A percentile compares a stretch with the other conserved stretches of the same genome.
Conservation (phyloP, 768 basidiomycete genomes). For the Cytidiella melzeri region DNA sequence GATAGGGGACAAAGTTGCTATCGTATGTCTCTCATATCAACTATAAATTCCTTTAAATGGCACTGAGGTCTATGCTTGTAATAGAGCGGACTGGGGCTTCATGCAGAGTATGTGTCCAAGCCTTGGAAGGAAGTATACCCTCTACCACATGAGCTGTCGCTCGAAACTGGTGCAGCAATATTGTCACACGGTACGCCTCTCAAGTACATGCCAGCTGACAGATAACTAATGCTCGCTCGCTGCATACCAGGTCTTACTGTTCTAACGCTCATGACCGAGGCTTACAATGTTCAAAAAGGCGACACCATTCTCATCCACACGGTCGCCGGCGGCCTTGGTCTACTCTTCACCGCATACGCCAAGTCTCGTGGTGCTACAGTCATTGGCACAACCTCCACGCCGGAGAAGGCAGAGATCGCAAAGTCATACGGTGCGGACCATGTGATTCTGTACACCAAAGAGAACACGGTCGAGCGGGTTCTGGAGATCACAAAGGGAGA, state of each 20-base stretch:
- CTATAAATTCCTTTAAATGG: no score
- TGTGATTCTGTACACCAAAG: constrained; percentile 72
- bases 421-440: constrained; percentile 75
- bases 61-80: no score
- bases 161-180: constrained; percentile 54
- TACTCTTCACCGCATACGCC: constrained; percentile 59
- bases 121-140: constrained; percentile 55
- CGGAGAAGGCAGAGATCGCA: constrained; percentile 75
- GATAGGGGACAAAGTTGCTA: constrained; percentile 65
- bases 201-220: no score
- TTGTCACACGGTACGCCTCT: constrained; percentile 41
- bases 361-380: constrained; percentile 74
- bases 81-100: constrained; percentile 32
- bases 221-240: no score
- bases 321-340: constrained; percentile 82
- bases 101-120: constrained; percentile 65
- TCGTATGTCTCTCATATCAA: constrained; percentile 38
- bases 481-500: constrained; percentile 70
- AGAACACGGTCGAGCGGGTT: constrained; percentile 68
- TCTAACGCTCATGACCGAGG: constrained; percentile 71
- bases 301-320: constrained; percentile 83
- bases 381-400: constrained; percentile 88
- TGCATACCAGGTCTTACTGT: constrained; percentile 54
- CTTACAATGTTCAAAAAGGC: constrained; percentile 74
- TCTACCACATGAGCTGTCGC: constrained; percentile 47